These are phyloP conservation scores for Coffea humblotiana DNA, from an alignment of 305 asterid species.

Conservation along the genomic window DNA sequence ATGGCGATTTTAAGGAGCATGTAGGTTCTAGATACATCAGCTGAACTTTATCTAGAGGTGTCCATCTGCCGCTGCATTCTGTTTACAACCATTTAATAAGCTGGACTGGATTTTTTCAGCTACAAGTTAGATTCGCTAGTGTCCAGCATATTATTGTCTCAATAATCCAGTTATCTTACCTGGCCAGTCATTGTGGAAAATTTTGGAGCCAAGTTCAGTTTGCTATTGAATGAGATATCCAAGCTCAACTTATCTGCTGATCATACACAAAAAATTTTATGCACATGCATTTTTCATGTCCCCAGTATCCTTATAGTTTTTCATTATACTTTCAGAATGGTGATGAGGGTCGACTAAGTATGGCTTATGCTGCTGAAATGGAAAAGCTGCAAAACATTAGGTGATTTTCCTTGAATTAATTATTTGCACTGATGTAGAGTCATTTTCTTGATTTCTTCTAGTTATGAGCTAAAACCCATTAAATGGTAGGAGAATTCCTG, in stretches of 20 bases:
- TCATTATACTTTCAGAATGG: conserved; percentile 40
- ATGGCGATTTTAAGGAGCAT: neutral
- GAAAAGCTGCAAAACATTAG: conserved; percentile 46
- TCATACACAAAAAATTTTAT: neutral
- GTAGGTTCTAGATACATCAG: neutral
- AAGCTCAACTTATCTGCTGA: conserved; percentile 11
- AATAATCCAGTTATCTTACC: neutral
- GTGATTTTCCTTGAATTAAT: conserved; percentile 28
- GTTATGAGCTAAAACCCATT: conserved; percentile 16
- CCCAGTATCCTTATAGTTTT: neutral
- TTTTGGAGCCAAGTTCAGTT: neutral
- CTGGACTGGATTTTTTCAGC: neutral
- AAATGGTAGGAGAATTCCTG: neutral
- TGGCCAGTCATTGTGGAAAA: neutral
- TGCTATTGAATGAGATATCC: neutral
- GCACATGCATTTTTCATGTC: neutral
- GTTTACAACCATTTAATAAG: neutral
- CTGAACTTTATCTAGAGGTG: neutral
- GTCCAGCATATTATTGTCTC: neutral
- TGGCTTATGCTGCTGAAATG: conserved; percentile 45
- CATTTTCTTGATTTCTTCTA: neutral
- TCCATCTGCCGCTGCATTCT: neutral
- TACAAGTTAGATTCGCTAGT: neutral
- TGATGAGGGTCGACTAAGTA: conserved; percentile 47
- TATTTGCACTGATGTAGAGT: neutral